A percentile compares a stretch with the other conserved stretches of the same genome.
Evolutionary conservation across 148 eudicot species (phyloP).

Genomic region (Persicaria tinctoria): DNA sequence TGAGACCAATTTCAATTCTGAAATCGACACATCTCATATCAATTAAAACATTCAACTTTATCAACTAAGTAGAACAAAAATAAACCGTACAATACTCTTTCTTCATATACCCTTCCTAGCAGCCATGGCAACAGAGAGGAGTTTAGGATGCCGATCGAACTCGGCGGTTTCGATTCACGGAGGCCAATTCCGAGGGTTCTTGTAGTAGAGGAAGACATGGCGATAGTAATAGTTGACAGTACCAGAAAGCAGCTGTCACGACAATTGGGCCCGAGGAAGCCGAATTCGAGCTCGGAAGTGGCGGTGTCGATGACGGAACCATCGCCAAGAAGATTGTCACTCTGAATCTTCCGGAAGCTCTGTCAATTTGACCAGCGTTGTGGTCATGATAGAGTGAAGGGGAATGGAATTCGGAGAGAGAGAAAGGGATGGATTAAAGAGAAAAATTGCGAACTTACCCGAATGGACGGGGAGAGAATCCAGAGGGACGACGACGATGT

Average conservation of each 20-base stretch:
- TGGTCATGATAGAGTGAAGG: slow-evolving; percentile 25
- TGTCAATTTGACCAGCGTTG: slow-evolving; percentile 32
- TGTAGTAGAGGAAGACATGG: slow-evolving; percentile 94
- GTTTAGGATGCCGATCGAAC: slow-evolving; percentile 88
- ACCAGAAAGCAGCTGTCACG: slow-evolving; percentile 44
- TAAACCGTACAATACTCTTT: slow-evolving; percentile 37
- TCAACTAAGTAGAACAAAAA: neutral
- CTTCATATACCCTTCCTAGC: slow-evolving; percentile 49
- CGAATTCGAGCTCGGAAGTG: slow-evolving; percentile 40
- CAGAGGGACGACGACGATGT: neutral
- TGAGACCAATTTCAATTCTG: neutral
- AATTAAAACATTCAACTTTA: no score
- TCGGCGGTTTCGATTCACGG: slow-evolving; percentile 95
- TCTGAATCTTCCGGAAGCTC: slow-evolving; percentile 79
- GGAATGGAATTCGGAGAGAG: neutral
- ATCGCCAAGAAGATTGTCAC: slow-evolving; percentile 35
- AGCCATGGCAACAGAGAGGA: slow-evolving; percentile 69
- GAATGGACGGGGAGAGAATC: neutral
- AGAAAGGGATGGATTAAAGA: neutral
- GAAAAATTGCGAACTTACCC: neutral
- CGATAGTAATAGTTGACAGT: slow-evolving; percentile 62
- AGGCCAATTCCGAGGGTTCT: slow-evolving; percentile 88
- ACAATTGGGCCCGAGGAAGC: slow-evolving; percentile 59
- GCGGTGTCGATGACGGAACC: slow-evolving; percentile 18
- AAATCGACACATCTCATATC: neutral